Conservation (phyloP, 129 eudicot species). For the Helichrysum umbraculigerum region DNA sequence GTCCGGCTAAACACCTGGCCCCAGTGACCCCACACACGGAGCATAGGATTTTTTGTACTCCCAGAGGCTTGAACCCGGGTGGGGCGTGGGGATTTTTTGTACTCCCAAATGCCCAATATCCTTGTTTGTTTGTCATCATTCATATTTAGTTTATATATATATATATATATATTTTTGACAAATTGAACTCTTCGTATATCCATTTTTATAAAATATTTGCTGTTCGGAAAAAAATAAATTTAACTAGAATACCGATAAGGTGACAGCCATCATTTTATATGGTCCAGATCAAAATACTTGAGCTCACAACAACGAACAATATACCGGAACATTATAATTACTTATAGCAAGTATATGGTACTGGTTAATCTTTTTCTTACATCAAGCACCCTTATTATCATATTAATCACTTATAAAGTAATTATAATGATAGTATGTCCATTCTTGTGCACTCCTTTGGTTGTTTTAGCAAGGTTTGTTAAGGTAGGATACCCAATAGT, state of each 20-base stretch:
- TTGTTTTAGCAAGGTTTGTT: background rate
- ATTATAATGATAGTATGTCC: background rate
- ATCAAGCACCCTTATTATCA: background rate
- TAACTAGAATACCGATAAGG: too few species aligned
- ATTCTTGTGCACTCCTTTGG: background rate
- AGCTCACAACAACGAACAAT: background rate
- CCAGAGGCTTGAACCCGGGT: too few species aligned
- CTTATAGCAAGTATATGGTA: background rate
- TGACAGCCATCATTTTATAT: too few species aligned
- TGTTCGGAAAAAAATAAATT: too few species aligned
- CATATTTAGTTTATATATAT: background rate
- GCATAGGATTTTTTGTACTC: too few species aligned
- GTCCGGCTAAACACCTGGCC: too few species aligned
- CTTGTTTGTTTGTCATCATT: slow-evolving; percentile 13
- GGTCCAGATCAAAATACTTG: background rate
- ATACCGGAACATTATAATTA: background rate
- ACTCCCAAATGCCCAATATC: slow-evolving; percentile 11
- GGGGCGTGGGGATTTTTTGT: too few species aligned
- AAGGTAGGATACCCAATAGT: background rate
- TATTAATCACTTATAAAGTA: background rate
- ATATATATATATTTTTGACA: background rate
- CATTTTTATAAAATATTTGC: too few species aligned
- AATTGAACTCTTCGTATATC: background rate
- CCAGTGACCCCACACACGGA: too few species aligned
- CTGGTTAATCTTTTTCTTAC: background rate